These are phyloP conservation scores for Hygrocybe coccinea DNA, from an alignment of 768 basidiomycete species.

Conservation along the genomic window DNA sequence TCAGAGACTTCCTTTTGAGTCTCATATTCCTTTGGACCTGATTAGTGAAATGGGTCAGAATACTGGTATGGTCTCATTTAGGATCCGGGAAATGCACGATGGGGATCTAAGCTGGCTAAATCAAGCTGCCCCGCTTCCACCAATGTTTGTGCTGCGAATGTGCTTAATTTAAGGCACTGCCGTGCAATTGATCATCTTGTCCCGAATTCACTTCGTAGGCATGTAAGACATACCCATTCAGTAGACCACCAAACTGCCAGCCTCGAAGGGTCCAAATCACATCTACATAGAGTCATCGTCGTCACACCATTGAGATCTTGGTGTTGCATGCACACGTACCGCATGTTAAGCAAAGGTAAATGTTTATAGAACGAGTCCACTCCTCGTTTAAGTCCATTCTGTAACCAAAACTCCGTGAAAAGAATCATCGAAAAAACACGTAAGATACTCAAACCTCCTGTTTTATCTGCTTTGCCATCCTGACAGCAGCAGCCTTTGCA, in stretches of 20 bases:
- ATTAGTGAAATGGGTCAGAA: background rate
- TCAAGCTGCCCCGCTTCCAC: slow-evolving; percentile 42
- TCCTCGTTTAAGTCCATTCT: slow-evolving; percentile 47
- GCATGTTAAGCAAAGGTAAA: slow-evolving; percentile 56
- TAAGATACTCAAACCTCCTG: slow-evolving; percentile 35
- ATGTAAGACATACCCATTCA: slow-evolving; percentile 34
- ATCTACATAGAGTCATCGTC: slow-evolving; percentile 25
- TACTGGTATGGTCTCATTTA: background rate
- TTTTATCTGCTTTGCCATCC: slow-evolving; percentile 48
- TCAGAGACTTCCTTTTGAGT: slow-evolving; percentile 36
- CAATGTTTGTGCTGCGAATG: slow-evolving; percentile 49
- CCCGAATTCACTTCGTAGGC: background rate
- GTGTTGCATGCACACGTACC: background rate
- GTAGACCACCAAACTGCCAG: slow-evolving; percentile 59
- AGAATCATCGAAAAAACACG: background rate
- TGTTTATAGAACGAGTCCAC: slow-evolving; percentile 57
- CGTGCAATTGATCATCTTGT: background rate
- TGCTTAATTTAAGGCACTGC: slow-evolving; percentile 48
- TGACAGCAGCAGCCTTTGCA: slow-evolving; percentile 45
- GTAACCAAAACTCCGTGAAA: background rate
- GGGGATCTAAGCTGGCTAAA: slow-evolving; percentile 41
- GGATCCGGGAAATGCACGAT: slow-evolving; percentile 33
- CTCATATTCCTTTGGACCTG: slow-evolving; percentile 43
- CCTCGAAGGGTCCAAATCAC: slow-evolving; percentile 48
- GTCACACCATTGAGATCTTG: background rate